Percentiles rank a stretch among this genome's conserved stretches.
Conservation (phyloP, 108 stramenopile species). For the Cylindrotheca closterium region DNA sequence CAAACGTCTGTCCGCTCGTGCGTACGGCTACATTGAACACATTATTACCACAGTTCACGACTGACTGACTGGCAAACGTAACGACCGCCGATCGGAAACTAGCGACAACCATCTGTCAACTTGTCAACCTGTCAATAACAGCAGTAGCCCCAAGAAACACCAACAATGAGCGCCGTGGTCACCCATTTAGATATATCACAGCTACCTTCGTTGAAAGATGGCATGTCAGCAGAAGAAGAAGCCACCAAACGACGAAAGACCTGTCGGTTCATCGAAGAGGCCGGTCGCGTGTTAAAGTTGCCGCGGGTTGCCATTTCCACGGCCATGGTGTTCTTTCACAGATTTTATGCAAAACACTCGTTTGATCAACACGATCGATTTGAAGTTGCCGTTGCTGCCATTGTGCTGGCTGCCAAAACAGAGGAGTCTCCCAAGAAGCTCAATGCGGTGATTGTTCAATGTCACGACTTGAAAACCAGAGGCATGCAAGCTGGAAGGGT, state of each 20-base stretch:
- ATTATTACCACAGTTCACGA: too few relatives aligned
- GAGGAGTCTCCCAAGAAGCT: conserved; percentile 89
- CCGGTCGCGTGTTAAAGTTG: conserved; percentile 64
- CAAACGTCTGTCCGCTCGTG: too few relatives aligned
- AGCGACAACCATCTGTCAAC: too few relatives aligned
- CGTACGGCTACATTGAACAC: too few relatives aligned
- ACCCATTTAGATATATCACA: conserved; percentile 30
- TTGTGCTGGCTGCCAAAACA: conserved; percentile 85
- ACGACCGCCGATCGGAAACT: too few relatives aligned
- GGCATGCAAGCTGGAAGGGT: conserved; percentile 52
- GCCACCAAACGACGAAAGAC: conserved; percentile 62
- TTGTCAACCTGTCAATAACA: too few relatives aligned
- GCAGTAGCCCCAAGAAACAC: not conserved
- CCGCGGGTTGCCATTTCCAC: conserved; percentile 81
- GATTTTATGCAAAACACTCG: conserved; percentile 87
- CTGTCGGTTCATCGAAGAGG: conserved; percentile 85
- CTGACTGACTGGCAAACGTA: too few relatives aligned
- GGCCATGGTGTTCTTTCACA: conserved; percentile 88
- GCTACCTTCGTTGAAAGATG: conserved; percentile 34
- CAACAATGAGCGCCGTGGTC: conserved; percentile 1
- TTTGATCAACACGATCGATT: conserved; percentile 87
- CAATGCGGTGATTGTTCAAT: conserved; percentile 64
- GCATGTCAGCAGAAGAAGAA: conserved; percentile 55
- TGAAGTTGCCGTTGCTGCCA: conserved; percentile 83
- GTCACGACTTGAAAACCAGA: conserved; percentile 57